These are phyloP conservation scores for Penstemon eatonii DNA, from an alignment of 257 asterid genomes.

Conservation along the genomic window DNA sequence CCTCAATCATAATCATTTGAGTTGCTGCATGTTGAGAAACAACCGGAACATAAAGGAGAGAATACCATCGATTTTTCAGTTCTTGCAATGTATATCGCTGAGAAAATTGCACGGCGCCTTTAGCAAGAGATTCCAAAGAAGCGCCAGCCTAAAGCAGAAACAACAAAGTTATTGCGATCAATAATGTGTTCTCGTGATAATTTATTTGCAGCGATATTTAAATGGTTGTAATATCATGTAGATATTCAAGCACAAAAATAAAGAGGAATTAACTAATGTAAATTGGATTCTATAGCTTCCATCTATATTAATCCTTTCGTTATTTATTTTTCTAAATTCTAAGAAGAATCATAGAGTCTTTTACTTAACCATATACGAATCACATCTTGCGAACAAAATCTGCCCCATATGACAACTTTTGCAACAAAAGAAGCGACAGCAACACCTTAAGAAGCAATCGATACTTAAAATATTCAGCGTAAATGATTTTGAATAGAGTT, in stretches of 20 bases:
- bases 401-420: slow-evolving; percentile 1
- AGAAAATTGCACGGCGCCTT: slow-evolving; percentile 83
- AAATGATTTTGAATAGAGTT: slow-evolving; percentile 5
- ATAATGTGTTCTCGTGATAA: not conserved
- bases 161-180: not conserved
- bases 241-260: not conserved
- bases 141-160: slow-evolving; percentile 66
- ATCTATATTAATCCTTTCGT: slow-evolving; percentile 1
- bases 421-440: not conserved
- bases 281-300: not conserved
- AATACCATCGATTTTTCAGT: slow-evolving; percentile 71
- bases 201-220: not conserved
- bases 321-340: not conserved
- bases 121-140: slow-evolving; percentile 82
- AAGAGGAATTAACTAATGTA: not conserved
- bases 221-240: not conserved
- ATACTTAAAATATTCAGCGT: not conserved
- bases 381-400: slow-evolving; percentile 8
- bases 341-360: slow-evolving; percentile 5
- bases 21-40: slow-evolving; percentile 59
- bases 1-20: slow-evolving; percentile 54
- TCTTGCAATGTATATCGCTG: slow-evolving; percentile 58
- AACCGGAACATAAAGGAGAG: slow-evolving; percentile 77
- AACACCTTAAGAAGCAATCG: not conserved
- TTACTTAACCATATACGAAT: not conserved